Evolutionary conservation across 306 rosid species (phyloP), one percentile per base, ranked within the genome.

Genomic region (Begonia peltatifolia): DNA sequence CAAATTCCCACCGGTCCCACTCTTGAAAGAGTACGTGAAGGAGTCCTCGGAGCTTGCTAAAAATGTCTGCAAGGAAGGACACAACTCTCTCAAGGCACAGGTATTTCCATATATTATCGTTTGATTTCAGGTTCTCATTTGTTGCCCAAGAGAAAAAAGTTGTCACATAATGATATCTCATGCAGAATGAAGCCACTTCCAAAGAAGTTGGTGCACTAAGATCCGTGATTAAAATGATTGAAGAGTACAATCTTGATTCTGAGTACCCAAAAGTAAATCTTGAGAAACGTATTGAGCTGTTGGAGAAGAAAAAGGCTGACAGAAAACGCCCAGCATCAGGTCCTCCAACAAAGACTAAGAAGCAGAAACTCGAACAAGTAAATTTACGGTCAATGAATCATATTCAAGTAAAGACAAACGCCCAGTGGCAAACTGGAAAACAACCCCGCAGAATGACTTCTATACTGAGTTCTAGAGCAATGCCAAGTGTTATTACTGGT

Each of bases 1-100:
- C 47, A 75, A 69, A 71, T 71, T 81, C 73, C 79, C 94, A 41
- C 86, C 93, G 11, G 79, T 79, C 47, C 68, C 88, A 59, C 50
- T 88, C 55, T 68, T 88, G 77, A 65, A 79, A 72, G 76, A 75
- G 42, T 74, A 59, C 53, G 73, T 88, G 55, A 60, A 76, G 62
- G 81, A 74, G 55, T 50, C 82, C 63, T 64, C 70, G 77, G 66
- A 74, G 51, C 72, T 68, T 42, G 58, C 81, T 58, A 50, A 56
- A 70, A 66, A 64, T 60, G 78, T 76, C 53, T 52, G 73, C 30
- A 55, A 57, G 48, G 87, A 79, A 62, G 84, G 89, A 65, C 62
- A 74, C 41, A 47, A 71, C 63, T 79, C 81, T 57, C 77, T 61
- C 54, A 75, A 69, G 65, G 47, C 89, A 41, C 50, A 41, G 70